These are phyloP conservation scores for Xylaria digitata DNA, from an alignment of 2,329 filamentous ascomycete species.

Conservation along the genomic window DNA sequence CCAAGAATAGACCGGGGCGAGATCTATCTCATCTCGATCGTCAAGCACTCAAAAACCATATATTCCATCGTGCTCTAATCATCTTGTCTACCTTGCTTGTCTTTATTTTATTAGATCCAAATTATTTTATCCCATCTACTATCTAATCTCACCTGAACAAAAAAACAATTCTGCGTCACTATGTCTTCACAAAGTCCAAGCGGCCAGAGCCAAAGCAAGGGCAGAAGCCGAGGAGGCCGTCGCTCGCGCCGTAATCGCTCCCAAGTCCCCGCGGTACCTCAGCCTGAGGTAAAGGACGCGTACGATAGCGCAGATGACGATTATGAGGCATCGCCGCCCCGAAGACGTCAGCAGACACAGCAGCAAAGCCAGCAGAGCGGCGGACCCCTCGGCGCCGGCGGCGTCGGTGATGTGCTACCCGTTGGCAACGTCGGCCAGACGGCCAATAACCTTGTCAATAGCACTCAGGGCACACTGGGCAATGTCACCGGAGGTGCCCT, in stretches of 20 bases:
- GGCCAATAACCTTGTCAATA: constrained; percentile 46
- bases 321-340: constrained; percentile 45
- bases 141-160: constrained; percentile 5
- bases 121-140: constrained; percentile 1
- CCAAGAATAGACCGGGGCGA: constrained; percentile 3
- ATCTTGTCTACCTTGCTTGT: neutral
- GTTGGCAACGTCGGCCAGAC: constrained; percentile 49
- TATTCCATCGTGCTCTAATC: constrained; percentile 9
- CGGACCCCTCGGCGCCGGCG: constrained; percentile 45
- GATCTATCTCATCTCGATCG: neutral
- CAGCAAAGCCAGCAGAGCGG: constrained; percentile 37
- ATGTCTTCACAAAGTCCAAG: constrained; percentile 47
- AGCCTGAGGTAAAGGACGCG: constrained; percentile 42
- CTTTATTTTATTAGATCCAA: neutral
- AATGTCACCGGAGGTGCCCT: constrained; percentile 45
- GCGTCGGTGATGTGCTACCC: constrained; percentile 46
- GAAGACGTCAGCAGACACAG: constrained; percentile 43
- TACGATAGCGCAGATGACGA: constrained; percentile 45
- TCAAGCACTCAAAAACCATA: constrained; percentile 6
- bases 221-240: constrained; percentile 42
- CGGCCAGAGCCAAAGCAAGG: constrained; percentile 41
- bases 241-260: constrained; percentile 46
- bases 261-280: constrained; percentile 40
- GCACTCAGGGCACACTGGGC: constrained; percentile 45
- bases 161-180: neutral